Evolutionary conservation across 1,284 basidiomycete genomes (phyloP).

Genomic region (Schizophyllum amplum): DNA sequence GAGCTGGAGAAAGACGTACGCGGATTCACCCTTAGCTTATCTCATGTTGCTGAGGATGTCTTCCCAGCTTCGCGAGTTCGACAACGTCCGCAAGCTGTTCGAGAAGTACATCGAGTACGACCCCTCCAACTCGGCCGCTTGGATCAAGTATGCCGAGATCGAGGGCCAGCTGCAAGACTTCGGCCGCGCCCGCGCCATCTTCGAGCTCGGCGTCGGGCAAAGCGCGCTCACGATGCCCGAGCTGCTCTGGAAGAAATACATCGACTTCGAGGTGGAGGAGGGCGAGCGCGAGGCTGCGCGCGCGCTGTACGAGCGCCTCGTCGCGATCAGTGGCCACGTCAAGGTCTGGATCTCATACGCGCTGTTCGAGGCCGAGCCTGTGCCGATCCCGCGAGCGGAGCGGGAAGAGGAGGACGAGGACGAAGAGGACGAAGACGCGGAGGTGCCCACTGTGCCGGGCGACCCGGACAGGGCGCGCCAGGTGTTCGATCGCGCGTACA

Average conservation of each 20-base stretch:
- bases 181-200: slow-evolving; percentile 88
- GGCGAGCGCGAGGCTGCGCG: slow-evolving; percentile 84
- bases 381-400: slow-evolving; percentile 53
- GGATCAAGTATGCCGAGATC: slow-evolving; percentile 97
- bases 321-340: slow-evolving; percentile 86
- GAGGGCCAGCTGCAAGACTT: slow-evolving; percentile 91
- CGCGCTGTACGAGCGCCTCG: slow-evolving; percentile 84
- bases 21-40: slow-evolving; percentile 9
- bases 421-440: slow-evolving; percentile 57
- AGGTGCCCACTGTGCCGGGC: slow-evolving; percentile 60
- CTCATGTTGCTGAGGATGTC: slow-evolving; percentile 8
- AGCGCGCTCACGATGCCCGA: slow-evolving; percentile 95
- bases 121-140: slow-evolving; percentile 82
- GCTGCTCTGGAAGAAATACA: slow-evolving; percentile 95
- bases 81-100: slow-evolving; percentile 87
- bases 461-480: slow-evolving; percentile 63
- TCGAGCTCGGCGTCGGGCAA: slow-evolving; percentile 92
- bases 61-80: slow-evolving; percentile 83
- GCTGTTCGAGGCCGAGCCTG: slow-evolving; percentile 65
- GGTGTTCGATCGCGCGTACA: slow-evolving; percentile 83
- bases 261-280: slow-evolving; percentile 95
- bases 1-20: slow-evolving; percentile 83
- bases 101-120: slow-evolving; percentile 94
- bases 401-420: slow-evolving; percentile 67
- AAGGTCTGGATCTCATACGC: slow-evolving; percentile 88